Evolutionary conservation across 495 filamentous ascomycete species (phyloP), one percentile per base, ranked within the genome.

Genomic region (Beverwykella pulmonaria): DNA sequence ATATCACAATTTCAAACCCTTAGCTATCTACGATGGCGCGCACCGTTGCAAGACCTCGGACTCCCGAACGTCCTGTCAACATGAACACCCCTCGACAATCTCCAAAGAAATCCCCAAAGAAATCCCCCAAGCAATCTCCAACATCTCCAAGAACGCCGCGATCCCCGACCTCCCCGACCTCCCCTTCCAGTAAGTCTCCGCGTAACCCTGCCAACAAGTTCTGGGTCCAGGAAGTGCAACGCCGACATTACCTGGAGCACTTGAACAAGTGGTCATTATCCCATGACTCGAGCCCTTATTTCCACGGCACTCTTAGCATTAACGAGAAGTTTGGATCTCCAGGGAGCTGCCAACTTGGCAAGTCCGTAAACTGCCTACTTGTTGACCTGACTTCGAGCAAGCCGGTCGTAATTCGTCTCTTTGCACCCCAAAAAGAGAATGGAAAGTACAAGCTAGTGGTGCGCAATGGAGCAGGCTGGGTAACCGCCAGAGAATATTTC

Each of bases 391-490:
- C 32, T 5, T 15, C 36, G 8, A n/a, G 9, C 46, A 66, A 66
- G 41, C n/a, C 8, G 1, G 22, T 61, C 7, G 25, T 52, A 1
- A 36, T 67, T 22, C 57, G 57, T 5, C 58, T 67, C 8, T 67
- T 67, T 39, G 32, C 32, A 14, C 64, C 64, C 5, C 15, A 27
- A 25, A 9, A 27, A 15, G 20, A 39, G 23, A 26, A 39, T 26
- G 36, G 29, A 5, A 36, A 15, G 10, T 67, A 67, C 29, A 22
- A 46, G 39, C 26, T 67, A 5, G 25, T 57, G 14, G 27, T 67
- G 6, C 44, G 64, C 15, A 56, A 23, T 41, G 64, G 64, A 17
- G 44, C 64, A 23, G 52, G 64, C 6, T 67, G 64, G 64, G 36
- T 61, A 7, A 32, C 30, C 25, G 64, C 57, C 12, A 12, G 64